Base-by-base conservation (phyloP, 2,329 filamentous ascomycete genomes). In the Aspergillus fumigatiaffinis region DNA sequence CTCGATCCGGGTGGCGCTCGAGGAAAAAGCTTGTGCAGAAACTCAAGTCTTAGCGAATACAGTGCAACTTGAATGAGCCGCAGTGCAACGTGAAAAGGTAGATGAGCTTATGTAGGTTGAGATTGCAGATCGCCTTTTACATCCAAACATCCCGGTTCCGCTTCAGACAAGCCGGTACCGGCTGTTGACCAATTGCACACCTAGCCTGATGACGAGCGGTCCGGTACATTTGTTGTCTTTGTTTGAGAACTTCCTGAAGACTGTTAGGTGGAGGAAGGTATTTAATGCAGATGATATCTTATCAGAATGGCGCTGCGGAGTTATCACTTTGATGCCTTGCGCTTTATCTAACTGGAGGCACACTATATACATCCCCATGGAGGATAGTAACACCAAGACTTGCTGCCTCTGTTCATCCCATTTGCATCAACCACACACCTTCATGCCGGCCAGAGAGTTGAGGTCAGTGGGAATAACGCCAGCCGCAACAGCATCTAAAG, bases 381-480 rank as follows among this genome's bases (percentile, higher is more conserved):
- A 7, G 5, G 32, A 4, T 6, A 35, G 6, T n/a, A n/a, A n/a
- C 32, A 35, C 32, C 12, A 35, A 14, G 32, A 6, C 32, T 14
- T 17, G 32, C 32, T 38, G 14, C 3, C 32, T 1, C 12, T 14
- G 14, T 17, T 17, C 14, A 17, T 5, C 4, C 14, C 5, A 7
- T 38, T 35, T 17, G 1, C 5, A 32, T 52, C 44, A 55, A 26
- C 14, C 47, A 20, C 54, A 63, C 8, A 53, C 38, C 14, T 51
- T 41, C 23, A 38, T 5, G 14, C 14, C 32, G 6, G 32, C 32
- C 32, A 38, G 32, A 38, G 32, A 56, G 12, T 68, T 59, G 20
- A 72, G 54, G 53, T 76, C 68, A 38, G 46, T 71, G 8, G 74
- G 71, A 53, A 77, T 77, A 8, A 77, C 73, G 8, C 75, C 76